Percentiles rank a stretch among this genome's conserved stretches.
phyloP scores from a whole-genome alignment of 2,329 filamentous ascomycete genomes.

The Coleophoma cylindrospora region DNA sequence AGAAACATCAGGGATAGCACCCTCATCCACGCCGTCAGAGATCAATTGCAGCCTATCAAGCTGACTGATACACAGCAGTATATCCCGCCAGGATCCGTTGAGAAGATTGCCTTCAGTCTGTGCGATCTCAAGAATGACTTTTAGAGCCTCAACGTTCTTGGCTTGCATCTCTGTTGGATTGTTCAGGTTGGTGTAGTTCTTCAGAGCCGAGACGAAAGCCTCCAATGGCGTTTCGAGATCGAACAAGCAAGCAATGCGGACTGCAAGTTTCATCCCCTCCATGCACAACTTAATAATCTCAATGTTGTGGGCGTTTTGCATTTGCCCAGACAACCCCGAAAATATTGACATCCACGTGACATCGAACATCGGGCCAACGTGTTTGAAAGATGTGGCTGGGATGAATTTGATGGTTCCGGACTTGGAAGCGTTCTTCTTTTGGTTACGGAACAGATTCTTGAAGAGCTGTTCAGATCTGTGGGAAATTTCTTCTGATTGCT shows the following conservation, averaged over 20 bases:
- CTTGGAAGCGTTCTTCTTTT: slow-evolving; percentile 73
- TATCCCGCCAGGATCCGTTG: slow-evolving; percentile 89
- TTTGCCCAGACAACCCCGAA: slow-evolving; percentile 86
- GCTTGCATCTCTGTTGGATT: slow-evolving; percentile 92
- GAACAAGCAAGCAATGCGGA: slow-evolving; percentile 89
- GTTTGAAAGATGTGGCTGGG: slow-evolving; percentile 86
- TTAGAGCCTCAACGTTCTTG: slow-evolving; percentile 94
- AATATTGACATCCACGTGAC: slow-evolving; percentile 99
- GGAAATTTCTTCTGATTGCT: slow-evolving; percentile 90
- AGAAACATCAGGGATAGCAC: slow-evolving; percentile 84
- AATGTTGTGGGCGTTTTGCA: slow-evolving; percentile 88
- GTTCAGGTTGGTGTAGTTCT: slow-evolving; percentile 92
- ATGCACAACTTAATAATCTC: slow-evolving; percentile 90
- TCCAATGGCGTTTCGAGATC: slow-evolving; percentile 89
- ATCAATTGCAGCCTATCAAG: slow-evolving; percentile 93
- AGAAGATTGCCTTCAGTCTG: slow-evolving; percentile 89
- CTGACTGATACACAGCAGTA: slow-evolving; percentile 92
- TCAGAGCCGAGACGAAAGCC: slow-evolving; percentile 88
- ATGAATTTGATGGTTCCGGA: slow-evolving; percentile 70
- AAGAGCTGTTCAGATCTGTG: slow-evolving; percentile 75
- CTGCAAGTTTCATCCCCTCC: slow-evolving; percentile 91
- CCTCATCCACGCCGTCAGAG: slow-evolving; percentile 90
- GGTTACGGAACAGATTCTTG: slow-evolving; percentile 86
- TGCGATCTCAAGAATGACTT: slow-evolving; percentile 85
- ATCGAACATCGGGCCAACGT: slow-evolving; percentile 97